Evolutionary conservation across 208 protist genomes (phyloP), one percentile per base, ranked within the genome.

Genomic region (Crithidia expoeki): DNA sequence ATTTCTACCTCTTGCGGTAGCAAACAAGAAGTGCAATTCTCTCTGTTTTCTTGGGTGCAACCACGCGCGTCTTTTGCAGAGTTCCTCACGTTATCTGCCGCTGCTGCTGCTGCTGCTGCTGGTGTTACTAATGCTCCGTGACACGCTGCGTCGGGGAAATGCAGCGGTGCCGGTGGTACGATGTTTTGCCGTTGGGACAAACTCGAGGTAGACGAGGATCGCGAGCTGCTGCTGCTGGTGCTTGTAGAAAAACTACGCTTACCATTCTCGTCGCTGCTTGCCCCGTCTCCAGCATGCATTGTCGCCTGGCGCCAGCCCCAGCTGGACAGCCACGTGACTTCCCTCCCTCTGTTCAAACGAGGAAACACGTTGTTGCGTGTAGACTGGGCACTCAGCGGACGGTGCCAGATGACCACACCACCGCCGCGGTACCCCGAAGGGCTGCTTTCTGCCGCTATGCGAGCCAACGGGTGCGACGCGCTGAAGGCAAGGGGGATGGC

Each of bases 401-500:
- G 62, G 50, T 68, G 33, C 62, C 62, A 68, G 32, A 68, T 40
- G 10, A 68, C 3, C 50, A 68, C 14, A 2, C 50, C 62, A 25
- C 49, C 21, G 23, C 46, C 21, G 50, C 50, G 47, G 34, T 58
- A 68, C 12, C 62, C 62, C 2, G 62, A 32, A 0, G 62, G 46
- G 50, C 62, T 68, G 50, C 62, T n/a, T 36, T 68, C 62, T 2
- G 50, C 34, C 3, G 62, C 62, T 2, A 68, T 47, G 0, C 62
- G 62, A 1, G 49, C 34, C 14, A 23, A 10, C 16, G 62, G 62
- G 50, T 68, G 62, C 4, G 62, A 47, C 1, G 62, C 62, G 17
- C 46, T 44, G 34, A 68, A 68, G 50, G 62, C 62, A 34, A 68
- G 62, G 2, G 62, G 62, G n/a, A 58, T n/a, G 23, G 6, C 50